These are phyloP conservation scores for Verticillium isaacii DNA, from an alignment of 2,329 filamentous ascomycete genomes.

Conservation along the genomic window DNA sequence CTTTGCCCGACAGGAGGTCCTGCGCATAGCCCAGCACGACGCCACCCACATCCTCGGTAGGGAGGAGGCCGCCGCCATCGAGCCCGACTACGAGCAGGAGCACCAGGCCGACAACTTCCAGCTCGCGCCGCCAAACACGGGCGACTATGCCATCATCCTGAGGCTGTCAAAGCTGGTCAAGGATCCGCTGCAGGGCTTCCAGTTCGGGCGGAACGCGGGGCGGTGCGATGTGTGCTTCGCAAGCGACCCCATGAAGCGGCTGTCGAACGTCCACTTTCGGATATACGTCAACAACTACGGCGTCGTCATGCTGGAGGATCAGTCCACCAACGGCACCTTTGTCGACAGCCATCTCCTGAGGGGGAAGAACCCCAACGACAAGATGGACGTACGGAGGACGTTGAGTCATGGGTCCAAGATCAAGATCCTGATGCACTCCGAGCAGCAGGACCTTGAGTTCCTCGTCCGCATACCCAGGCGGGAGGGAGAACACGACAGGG, in stretches of 20 bases:
- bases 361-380: conserved; percentile 25
- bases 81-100: conserved; percentile 45
- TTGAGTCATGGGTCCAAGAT: conserved; percentile 70
- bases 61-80: conserved; percentile 43
- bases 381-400: conserved; percentile 49
- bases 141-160: conserved; percentile 68
- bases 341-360: conserved; percentile 70
- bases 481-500: conserved; percentile 58
- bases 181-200: conserved; percentile 67
- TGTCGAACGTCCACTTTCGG: conserved; percentile 95
- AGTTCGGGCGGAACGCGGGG: conserved; percentile 72
- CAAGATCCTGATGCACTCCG: conserved; percentile 55
- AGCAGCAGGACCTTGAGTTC: conserved; percentile 64
- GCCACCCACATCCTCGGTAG: conserved; percentile 45
- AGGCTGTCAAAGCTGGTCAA: conserved; percentile 71
- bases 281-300: conserved; percentile 87
- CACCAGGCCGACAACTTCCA: conserved; percentile 45
- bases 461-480: conserved; percentile 78
- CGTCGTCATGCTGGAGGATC: conserved; percentile 86
- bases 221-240: conserved; percentile 69
- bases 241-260: conserved; percentile 62
- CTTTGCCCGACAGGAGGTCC: conserved; percentile 67
- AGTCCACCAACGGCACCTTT: conserved; percentile 91
- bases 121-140: conserved; percentile 46
- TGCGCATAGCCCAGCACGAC: conserved; percentile 40